A percentile compares a stretch with the other conserved stretches of the same genome.
Evolutionary conservation across 148 eudicot genomes (phyloP).

Genomic region (Rhododendron simsii): DNA sequence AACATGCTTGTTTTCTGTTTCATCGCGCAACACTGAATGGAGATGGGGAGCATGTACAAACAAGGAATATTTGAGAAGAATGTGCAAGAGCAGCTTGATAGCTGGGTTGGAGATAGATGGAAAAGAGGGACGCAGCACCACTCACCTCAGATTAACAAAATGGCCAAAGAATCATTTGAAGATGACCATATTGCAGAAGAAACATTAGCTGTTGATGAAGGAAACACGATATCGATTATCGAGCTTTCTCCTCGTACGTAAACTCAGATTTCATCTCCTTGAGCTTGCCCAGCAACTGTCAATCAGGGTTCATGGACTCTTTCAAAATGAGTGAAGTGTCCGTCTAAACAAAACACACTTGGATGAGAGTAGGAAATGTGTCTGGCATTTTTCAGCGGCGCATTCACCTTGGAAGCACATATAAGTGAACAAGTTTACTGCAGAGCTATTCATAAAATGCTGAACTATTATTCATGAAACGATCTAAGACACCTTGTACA

Average conservation of each 20-base stretch:
- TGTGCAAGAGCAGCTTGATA: background rate
- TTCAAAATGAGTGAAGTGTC: background rate
- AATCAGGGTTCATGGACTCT: background rate
- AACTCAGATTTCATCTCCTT: background rate
- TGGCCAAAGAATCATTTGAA: constrained; percentile 11
- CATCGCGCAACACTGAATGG: background rate
- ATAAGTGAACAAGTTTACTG: background rate
- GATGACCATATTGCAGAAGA: constrained; percentile 4
- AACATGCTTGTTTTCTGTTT: background rate
- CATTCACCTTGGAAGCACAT: background rate
- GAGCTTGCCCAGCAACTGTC: background rate
- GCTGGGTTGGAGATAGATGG: constrained; percentile 33
- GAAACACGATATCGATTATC: constrained; percentile 12
- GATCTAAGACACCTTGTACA: background rate
- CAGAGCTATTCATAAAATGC: background rate
- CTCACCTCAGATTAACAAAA: background rate
- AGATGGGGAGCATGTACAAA: constrained; percentile 73
- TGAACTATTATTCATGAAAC: background rate
- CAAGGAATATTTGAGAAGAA: constrained; percentile 20
- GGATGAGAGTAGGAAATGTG: background rate
- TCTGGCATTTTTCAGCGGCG: background rate
- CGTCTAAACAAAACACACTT: background rate
- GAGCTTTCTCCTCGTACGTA: constrained; percentile 1
- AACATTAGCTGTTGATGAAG: constrained; percentile 8
- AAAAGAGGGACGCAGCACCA: constrained; percentile 6